A percentile compares a stretch with the other conserved stretches of the same genome.
phyloP scores from a whole-genome alignment of 129 eudicot genomes.

The Logfia minima region DNA sequence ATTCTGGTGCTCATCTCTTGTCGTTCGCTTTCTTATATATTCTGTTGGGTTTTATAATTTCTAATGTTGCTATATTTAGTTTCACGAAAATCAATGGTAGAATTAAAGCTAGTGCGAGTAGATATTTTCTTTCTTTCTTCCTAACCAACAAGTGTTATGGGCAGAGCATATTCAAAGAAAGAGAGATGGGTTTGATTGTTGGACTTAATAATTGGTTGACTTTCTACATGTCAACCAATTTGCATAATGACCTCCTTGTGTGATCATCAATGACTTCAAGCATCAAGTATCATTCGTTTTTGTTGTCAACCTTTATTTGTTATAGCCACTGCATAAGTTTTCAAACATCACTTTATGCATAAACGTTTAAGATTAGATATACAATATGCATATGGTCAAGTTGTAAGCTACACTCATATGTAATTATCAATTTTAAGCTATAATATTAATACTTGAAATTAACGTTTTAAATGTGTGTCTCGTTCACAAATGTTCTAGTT shows the following conservation, averaged over 20 bases:
- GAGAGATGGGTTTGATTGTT: conserved; percentile 6
- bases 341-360: background rate
- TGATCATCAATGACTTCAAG: background rate
- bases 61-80: background rate
- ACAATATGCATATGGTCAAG: background rate
- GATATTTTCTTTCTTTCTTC: background rate
- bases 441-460: no score
- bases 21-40: background rate
- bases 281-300: background rate
- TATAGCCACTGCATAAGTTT: background rate
- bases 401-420: no score
- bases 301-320: background rate
- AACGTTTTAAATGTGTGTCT: no score
- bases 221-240: conserved; percentile 2
- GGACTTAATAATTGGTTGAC: conserved; percentile 2
- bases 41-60: background rate
- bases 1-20: background rate
- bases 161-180: conserved; percentile 3
- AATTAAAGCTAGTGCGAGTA: conserved; percentile 5
- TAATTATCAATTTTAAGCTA: no score
- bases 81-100: background rate
- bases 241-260: conserved; percentile 20
- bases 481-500: no score
- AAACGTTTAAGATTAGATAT: background rate
- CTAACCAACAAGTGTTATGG: conserved; percentile 14